Evolutionary conservation across 495 filamentous ascomycete genomes (phyloP).

Genomic region (Lasiosphaeria hispida): DNA sequence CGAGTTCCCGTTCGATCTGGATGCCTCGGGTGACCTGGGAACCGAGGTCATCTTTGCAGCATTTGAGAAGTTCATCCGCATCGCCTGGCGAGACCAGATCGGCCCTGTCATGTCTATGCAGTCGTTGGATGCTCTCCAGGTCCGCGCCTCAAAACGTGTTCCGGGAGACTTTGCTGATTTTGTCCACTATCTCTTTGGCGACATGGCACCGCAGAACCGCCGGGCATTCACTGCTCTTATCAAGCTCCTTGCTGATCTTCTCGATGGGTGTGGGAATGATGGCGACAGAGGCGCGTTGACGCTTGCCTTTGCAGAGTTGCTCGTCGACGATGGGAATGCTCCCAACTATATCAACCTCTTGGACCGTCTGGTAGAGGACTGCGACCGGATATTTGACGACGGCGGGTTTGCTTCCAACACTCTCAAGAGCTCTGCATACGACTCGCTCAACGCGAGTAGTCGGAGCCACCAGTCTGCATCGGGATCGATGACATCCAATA

Average conservation of each 20-base stretch:
- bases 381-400: constrained; percentile 81
- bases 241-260: constrained; percentile 79
- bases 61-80: constrained; percentile 89
- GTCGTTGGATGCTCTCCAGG: constrained; percentile 65
- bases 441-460: constrained; percentile 45
- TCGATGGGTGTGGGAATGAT: constrained; percentile 93
- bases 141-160: constrained; percentile 68
- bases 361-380: constrained; percentile 90
- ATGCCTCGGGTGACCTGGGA: constrained; percentile 69
- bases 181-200: constrained; percentile 69
- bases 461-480: constrained; percentile 46
- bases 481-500: constrained; percentile 59
- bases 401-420: constrained; percentile 39
- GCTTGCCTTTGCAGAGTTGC: constrained; percentile 83
- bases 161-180: constrained; percentile 82
- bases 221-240: constrained; percentile 82
- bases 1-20: constrained; percentile 72
- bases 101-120: constrained; percentile 71
- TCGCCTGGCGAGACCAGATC: constrained; percentile 86
- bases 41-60: constrained; percentile 90
- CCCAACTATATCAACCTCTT: constrained; percentile 85
- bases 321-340: constrained; percentile 73
- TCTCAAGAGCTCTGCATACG: constrained; percentile 36
- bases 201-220: constrained; percentile 89
- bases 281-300: constrained; percentile 89